phyloP scores from a whole-genome alignment of 192 early-diverging fungal genomes.

The Umbelopsis isabellina region DNA sequence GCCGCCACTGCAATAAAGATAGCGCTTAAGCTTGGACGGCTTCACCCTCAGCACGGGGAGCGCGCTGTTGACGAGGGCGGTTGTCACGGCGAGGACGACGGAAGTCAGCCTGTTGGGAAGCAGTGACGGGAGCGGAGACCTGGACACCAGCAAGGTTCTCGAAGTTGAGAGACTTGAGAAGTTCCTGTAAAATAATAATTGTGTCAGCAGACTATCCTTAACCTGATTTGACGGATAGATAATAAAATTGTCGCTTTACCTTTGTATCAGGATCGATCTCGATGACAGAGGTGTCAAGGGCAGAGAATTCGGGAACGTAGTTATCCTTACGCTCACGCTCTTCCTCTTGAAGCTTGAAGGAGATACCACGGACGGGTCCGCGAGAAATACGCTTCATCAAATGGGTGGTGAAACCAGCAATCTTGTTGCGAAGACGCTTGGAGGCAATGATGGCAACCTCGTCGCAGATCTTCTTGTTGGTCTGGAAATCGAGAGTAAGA shows the following conservation, averaged over 20 bases:
- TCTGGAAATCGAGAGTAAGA: slow-evolving; percentile 99
- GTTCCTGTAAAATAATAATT: slow-evolving; percentile 54
- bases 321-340: slow-evolving; percentile 99
- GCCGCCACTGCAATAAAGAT: background rate
- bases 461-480: slow-evolving; percentile 99
- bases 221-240: slow-evolving; percentile 16
- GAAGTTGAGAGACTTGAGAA: slow-evolving; percentile 97
- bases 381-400: slow-evolving; percentile 99
- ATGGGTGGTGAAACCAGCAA: slow-evolving; percentile 99
- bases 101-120: slow-evolving; percentile 29
- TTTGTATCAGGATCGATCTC: slow-evolving; percentile 96
- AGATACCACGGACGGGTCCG: slow-evolving; percentile 99
- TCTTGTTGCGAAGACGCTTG: slow-evolving; percentile 99
- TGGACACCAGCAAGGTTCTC: slow-evolving; percentile 87
- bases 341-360: slow-evolving; percentile 99
- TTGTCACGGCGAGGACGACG: slow-evolving; percentile 39
- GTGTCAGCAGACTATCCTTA: background rate
- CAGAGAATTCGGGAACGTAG: slow-evolving; percentile 99
- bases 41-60: slow-evolving; percentile 24
- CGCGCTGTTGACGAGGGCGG: slow-evolving; percentile 30
- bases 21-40: slow-evolving; percentile 31
- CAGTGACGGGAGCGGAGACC: slow-evolving; percentile 55
- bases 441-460: slow-evolving; percentile 98
- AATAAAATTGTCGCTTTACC: slow-evolving; percentile 39
- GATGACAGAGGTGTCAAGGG: slow-evolving; percentile 86